Evolutionary conservation across 176 grass and related monocot species (phyloP), one percentile per base, ranked within the genome.

Genomic region (Paspalum notatum): DNA sequence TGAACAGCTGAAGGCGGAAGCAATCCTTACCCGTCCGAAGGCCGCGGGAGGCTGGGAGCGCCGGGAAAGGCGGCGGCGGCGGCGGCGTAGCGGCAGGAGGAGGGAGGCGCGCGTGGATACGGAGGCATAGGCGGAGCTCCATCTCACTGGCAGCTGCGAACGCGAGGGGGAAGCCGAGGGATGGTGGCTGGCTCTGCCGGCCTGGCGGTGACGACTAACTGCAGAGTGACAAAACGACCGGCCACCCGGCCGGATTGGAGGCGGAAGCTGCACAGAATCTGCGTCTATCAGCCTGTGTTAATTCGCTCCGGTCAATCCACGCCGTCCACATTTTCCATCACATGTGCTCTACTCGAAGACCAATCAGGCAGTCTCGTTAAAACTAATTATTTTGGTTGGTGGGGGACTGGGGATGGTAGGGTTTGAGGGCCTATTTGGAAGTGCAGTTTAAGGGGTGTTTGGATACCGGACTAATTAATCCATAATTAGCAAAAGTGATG

Each of bases 81-180:
- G 25, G 59, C 67, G 12, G 25, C 45, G 60, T 7, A 22, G 82
- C 1, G n/a, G n/a, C n/a, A n/a, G n/a, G n/a, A 5, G 61, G 32
- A 56, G 73, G 5, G 61, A 52, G 79, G 51, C 71, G 77, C n/a
- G 48, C 54, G 18, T 87, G 66, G 55, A 76, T 63, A 37, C 54
- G 80, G 75, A 74, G 49, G 80, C 57, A 16, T 74, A 83, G 58
- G 60, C 27, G 57, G 48, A 81, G 82, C 72, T 76, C 87, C 87
- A 89, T 89, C 5, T 15, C 76, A 80, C 68, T 49, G 66, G 20
- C 67, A 38, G 22, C 39, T 4, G 45, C 47, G 45, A 71, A 55
- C 24, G 32, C 17, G 68, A 59, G 55, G 18, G 16, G 6, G 42
- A 12, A 3, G 9, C 60, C 26, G 3, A 71, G 68, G 6, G 66